Percentiles rank a stretch among this genome's conserved stretches.
Conservation (phyloP, 805 yeast species). For the Candida krabiensis region DNA sequence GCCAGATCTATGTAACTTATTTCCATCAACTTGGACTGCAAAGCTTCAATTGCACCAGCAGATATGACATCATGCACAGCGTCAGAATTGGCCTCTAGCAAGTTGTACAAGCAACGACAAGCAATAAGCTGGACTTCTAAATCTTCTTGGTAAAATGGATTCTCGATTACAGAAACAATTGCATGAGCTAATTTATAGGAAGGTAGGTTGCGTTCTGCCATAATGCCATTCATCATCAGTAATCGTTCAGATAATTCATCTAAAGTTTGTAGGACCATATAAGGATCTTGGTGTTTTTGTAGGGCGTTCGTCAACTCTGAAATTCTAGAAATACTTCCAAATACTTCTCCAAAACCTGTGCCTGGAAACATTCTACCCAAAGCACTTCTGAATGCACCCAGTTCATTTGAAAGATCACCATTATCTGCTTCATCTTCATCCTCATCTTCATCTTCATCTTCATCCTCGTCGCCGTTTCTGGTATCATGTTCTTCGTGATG, state of each 20-base stretch:
- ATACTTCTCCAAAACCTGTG: slow-evolving; percentile 28
- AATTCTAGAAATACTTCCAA: slow-evolving; percentile 24
- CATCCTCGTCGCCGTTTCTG: slow-evolving; percentile 5
- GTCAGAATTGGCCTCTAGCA: slow-evolving; percentile 72
- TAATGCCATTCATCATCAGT: slow-evolving; percentile 61
- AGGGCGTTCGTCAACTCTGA: slow-evolving; percentile 37
- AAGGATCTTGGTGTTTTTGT: slow-evolving; percentile 54
- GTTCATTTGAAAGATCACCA: slow-evolving; percentile 10
- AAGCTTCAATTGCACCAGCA: slow-evolving; percentile 62
- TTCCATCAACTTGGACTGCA: slow-evolving; percentile 66
- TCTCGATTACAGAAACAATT: slow-evolving; percentile 57
- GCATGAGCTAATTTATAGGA: slow-evolving; percentile 52
- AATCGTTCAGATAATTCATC: slow-evolving; percentile 64
- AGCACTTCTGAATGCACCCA: slow-evolving; percentile 24
- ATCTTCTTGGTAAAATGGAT: slow-evolving; percentile 58
- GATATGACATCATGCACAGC: slow-evolving; percentile 61
- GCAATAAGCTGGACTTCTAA: slow-evolving; percentile 81
- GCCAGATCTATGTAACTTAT: slow-evolving; percentile 87
- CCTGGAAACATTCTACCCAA: slow-evolving; percentile 30
- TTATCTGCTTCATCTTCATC: slow-evolving; percentile 16
- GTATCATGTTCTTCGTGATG: slow-evolving; percentile 22
- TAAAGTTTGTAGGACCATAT: slow-evolving; percentile 59
- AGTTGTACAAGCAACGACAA: slow-evolving; percentile 79
- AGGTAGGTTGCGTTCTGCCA: slow-evolving; percentile 66
- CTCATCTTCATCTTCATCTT: slow-evolving; percentile 23